Base-by-base conservation (phyloP, 139 green algal genomes). In the Tetradesmus obliquus region DNA sequence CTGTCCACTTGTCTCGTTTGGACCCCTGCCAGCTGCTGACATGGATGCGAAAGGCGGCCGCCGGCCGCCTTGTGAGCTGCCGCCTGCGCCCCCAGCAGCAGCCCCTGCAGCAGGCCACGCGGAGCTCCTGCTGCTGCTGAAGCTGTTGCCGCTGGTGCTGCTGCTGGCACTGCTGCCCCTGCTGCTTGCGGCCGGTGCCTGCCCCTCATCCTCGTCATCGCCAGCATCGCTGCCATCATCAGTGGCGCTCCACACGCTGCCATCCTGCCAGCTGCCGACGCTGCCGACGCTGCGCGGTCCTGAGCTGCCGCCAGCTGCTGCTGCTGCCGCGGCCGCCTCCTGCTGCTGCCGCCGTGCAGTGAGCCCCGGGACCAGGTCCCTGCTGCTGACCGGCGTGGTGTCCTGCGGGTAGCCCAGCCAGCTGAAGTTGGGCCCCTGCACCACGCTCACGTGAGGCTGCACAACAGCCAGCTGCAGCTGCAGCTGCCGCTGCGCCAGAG, bases 341-440 rank as follows among this genome's bases (percentile, higher is more conserved):
- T 84, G 66, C 82, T 74, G 62, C 89, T 92, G 81, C 89, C 89
- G 89, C 55, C 88, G 89, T 24, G 62, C 57, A 32, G 20, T 88
- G 12, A 97, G 91, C 0, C 96, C 95, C 0, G 97, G 96, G 22
- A 97, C n/a, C 32, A 97, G 94, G 89, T 98, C 87, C 1, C 97
- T 88, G 5, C 94, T 92, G 32, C 93, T 96, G 66, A 76, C 17
- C 6, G 89, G 87, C 5, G 93, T 94, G 0, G 94, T 97, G 94
- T 99, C 97, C 3, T 98, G 95, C 0, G 97, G 97, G 92, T 96
- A 99, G 10, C 97, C 97, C 86, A 98, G 95, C 97, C 97, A 99
- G 79, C 92, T 96, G 80, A 97, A 95, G 94, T 97, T 98, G 87
- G 91, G 9, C 0, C 82, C 93, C 92, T 99, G 96, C 80, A 97